Conservation (phyloP, 2,329 filamentous ascomycete genomes). For the Xylogone sp. region DNA sequence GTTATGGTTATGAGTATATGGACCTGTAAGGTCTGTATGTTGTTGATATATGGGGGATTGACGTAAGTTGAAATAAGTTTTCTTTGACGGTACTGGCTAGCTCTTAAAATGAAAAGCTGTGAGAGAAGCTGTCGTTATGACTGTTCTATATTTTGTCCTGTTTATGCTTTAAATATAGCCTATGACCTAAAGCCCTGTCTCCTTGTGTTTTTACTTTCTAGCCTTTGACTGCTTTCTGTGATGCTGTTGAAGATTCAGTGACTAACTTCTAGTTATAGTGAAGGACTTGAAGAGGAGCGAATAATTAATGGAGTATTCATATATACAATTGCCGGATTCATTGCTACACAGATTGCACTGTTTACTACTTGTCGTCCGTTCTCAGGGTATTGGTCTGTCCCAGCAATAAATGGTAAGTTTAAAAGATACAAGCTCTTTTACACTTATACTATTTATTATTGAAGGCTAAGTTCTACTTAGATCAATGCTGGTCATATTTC, state of each 20-base stretch:
- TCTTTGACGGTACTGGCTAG: no score
- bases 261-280: neutral
- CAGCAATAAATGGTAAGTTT: constrained; percentile 34
- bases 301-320: constrained; percentile 18
- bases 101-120: no score
- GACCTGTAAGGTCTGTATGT: constrained; percentile 39
- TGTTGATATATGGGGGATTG: constrained; percentile 38
- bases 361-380: constrained; percentile 44
- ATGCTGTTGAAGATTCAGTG: no score
- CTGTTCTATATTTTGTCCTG: no score
- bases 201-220: no score
- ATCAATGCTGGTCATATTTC: constrained; percentile 43
- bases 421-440: neutral
- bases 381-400: constrained; percentile 43
- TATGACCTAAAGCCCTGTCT: no score
- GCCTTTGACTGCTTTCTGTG: no score
- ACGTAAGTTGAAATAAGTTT: constrained; percentile 3
- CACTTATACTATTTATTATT: neutral
- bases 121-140: no score
- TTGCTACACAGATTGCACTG: constrained; percentile 40
- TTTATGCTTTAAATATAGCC: no score
- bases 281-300: constrained; percentile 9
- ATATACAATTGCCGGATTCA: constrained; percentile 38
- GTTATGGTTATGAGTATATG: constrained; percentile 44
- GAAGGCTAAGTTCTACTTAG: constrained; percentile 14